phyloP scores from a whole-genome alignment of 2,329 filamentous ascomycete genomes.

The Aspergillus carbonarius region DNA sequence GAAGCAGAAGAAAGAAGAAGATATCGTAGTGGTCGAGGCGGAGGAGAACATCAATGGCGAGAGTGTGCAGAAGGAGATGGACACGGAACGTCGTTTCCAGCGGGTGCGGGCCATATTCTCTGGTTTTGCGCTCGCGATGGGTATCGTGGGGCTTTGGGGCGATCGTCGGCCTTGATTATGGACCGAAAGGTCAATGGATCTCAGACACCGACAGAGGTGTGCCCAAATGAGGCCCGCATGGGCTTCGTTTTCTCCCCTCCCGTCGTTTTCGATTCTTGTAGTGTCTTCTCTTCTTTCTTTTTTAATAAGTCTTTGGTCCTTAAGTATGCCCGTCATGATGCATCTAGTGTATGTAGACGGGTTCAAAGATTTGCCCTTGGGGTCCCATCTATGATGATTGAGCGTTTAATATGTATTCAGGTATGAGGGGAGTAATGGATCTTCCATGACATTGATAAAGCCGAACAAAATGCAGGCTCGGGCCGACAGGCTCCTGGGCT shows the following conservation, averaged over 20 bases:
- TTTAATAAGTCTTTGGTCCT: background rate
- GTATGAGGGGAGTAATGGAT: background rate
- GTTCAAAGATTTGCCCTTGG: background rate
- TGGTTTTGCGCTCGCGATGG: constrained; percentile 46
- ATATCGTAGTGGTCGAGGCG: constrained; percentile 38
- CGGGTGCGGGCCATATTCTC: constrained; percentile 39
- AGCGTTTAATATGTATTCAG: background rate
- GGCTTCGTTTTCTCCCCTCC: background rate
- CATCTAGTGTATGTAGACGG: background rate
- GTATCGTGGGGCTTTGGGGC: constrained; percentile 51
- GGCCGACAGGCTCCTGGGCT: no score
- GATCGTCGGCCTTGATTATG: constrained; percentile 28
- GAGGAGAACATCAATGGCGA: constrained; percentile 48
- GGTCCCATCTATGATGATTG: background rate
- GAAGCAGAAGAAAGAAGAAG: constrained; percentile 35
- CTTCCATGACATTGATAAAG: background rate
- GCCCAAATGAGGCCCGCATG: background rate
- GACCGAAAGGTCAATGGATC: no score
- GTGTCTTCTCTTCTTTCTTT: background rate
- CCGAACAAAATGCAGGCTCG: background rate
- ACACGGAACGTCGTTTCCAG: constrained; percentile 41
- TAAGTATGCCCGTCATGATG: background rate
- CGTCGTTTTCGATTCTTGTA: background rate
- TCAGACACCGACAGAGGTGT: background rate
- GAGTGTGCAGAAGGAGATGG: constrained; percentile 46